Conservation (phyloP, 306 rosid species). For the Cucurbita moschata region DNA sequence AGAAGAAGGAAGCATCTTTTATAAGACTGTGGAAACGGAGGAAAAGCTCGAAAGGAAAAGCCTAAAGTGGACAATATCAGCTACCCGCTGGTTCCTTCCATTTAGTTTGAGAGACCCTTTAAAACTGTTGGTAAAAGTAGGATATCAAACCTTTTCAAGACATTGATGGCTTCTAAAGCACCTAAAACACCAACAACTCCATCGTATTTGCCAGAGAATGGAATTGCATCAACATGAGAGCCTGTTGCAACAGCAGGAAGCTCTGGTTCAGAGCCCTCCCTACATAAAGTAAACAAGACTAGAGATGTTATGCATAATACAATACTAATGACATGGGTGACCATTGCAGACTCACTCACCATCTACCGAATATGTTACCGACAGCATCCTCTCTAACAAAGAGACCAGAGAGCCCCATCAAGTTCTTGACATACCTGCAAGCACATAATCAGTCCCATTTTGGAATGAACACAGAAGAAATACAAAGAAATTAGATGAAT, state of each 20-base stretch:
- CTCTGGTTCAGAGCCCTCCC: slow-evolving; percentile 64
- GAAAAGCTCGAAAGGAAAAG: no score
- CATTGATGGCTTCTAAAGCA: slow-evolving; percentile 89
- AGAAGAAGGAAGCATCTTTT: no score
- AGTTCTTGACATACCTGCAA: slow-evolving; percentile 59
- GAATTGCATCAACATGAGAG: slow-evolving; percentile 93
- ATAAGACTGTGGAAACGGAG: no score
- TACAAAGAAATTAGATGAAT: not conserved
- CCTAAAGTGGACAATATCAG: no score
- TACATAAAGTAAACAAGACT: slow-evolving; percentile 15
- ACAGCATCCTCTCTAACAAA: slow-evolving; percentile 89
- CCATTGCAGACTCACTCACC: slow-evolving; percentile 30
- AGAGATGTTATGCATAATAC: not conserved
- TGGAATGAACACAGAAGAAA: not conserved
- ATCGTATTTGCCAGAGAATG: slow-evolving; percentile 91
- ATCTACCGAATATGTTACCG: slow-evolving; percentile 86
- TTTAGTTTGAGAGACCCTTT: not conserved
- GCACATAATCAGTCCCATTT: not conserved
- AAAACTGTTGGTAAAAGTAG: slow-evolving; percentile 4
- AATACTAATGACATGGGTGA: not conserved
- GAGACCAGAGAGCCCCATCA: slow-evolving; percentile 75
- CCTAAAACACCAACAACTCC: slow-evolving; percentile 97
- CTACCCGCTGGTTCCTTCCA: no score
- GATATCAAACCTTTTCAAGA: slow-evolving; percentile 47
- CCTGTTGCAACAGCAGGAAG: slow-evolving; percentile 87